Conservation (phyloP, 2,329 filamentous ascomycete species). For the Fusarium praegraminearum region DNA sequence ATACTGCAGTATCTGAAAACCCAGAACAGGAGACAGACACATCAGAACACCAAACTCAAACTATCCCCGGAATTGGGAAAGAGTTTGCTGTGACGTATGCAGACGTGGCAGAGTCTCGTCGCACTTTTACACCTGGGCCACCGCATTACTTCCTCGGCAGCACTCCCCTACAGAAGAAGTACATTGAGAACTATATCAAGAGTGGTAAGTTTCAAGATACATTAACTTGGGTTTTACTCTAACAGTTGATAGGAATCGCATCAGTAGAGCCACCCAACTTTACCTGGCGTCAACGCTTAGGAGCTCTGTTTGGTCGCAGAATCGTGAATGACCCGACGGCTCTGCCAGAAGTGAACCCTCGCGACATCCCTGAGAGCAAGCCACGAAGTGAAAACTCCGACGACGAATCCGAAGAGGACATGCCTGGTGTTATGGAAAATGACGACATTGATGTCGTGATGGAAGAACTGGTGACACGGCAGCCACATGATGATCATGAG, state of each 20-base stretch:
- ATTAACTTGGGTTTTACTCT: background rate
- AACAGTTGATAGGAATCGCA: constrained; percentile 32
- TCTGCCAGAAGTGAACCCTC: constrained; percentile 36
- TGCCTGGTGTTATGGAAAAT: background rate
- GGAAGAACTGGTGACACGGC: constrained; percentile 6
- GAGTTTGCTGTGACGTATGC: constrained; percentile 29
- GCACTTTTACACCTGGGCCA: constrained; percentile 42
- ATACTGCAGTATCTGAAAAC: background rate
- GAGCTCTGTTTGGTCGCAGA: constrained; percentile 13
- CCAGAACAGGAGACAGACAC: background rate
- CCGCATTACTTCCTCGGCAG: constrained; percentile 49
- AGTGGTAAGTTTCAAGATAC: constrained; percentile 30
- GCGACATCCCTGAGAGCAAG: constrained; percentile 37
- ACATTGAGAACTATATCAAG: constrained; percentile 40
- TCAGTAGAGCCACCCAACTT: constrained; percentile 12
- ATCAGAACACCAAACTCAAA: background rate
- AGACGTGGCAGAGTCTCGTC: constrained; percentile 32
- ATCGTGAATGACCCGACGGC: constrained; percentile 25
- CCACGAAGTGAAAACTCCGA: constrained; percentile 2
- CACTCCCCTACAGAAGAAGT: constrained; percentile 47
- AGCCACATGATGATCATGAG: background rate
- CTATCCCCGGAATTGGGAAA: constrained; percentile 12
- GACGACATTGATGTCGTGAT: constrained; percentile 12
- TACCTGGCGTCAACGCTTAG: constrained; percentile 28
- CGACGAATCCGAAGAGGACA: background rate